Evolutionary conservation across 495 filamentous ascomycete species (phyloP), one percentile per base, ranked within the genome.

Genomic region (Penicillium atrosanguineum): DNA sequence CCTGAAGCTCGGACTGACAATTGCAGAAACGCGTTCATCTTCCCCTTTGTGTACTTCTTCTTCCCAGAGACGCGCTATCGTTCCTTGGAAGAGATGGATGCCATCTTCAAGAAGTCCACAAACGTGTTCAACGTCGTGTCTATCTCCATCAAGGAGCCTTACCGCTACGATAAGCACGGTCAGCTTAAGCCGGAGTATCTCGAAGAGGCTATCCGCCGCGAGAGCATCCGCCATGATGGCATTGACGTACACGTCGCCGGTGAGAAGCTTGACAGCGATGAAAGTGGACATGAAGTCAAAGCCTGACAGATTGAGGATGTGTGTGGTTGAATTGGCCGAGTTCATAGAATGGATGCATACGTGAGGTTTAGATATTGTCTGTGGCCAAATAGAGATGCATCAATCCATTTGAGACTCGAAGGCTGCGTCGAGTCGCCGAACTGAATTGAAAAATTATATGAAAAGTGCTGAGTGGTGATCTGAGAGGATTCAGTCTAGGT

Each of bases 81-180:
- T 18, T 83, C 81, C 6, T 74, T 90, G 7, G 87, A 90, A 57
- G 87, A 90, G 63, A 85, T 90, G 79, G 87, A 90, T 63, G 66
- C 68, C 54, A 87, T 90, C 57, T 90, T 90, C 76, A 79, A 78
- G 64, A 87, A 87, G 60, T 72, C 71, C 42, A 69, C 69, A 37
- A 68, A 65, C 31, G 55, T 70, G 20, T 83, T 87, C 53, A 65
- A 75, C 14, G 80, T 85, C n/a, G 85, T 88, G 1, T 57, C 69
- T 25, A 68, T 83, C 42, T 86, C 87, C 1, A 54, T 69, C 16
- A 70, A 81, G 4, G 79, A 85, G 63, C 86, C 87, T 6, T 74
- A 73, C 16, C 77, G 85, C 37, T 89, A 87, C 57, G 86, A 84
- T 50, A 84, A 86, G 78, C 79, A 86, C 44, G 87, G 87, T 31